phyloP scores from a whole-genome alignment of 2,329 filamentous ascomycete genomes.

The Alternaria novae-zelandiae region DNA sequence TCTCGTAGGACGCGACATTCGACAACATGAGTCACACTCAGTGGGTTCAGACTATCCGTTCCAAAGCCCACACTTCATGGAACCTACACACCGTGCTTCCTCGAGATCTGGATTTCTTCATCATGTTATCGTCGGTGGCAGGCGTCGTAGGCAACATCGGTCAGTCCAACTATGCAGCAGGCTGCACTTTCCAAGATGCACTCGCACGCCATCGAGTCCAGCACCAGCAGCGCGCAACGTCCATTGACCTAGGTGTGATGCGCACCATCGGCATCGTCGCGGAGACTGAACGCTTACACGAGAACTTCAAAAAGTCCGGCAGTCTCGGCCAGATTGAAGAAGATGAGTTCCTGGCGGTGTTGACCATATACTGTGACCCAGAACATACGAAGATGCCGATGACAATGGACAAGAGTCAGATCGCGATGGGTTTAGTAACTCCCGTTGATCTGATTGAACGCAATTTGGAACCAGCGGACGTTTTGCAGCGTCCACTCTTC shows the following conservation, averaged over 20 bases:
- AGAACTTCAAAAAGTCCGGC: not conserved
- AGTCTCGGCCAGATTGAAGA: not conserved
- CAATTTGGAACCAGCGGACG: not conserved
- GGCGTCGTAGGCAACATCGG: not conserved
- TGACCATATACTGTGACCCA: not conserved
- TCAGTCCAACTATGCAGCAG: slow-evolving; percentile 7
- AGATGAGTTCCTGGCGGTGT: not conserved
- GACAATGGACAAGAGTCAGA: not conserved
- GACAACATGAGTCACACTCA: not conserved
- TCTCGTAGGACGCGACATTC: not conserved
- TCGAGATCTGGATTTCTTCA: not conserved
- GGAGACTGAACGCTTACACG: not conserved
- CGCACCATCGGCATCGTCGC: slow-evolving; percentile 1
- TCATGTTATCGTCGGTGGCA: not conserved
- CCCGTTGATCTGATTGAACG: not conserved
- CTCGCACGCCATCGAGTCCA: slow-evolving; percentile 9
- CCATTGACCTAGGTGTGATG: slow-evolving; percentile 1
- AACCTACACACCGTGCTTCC: slow-evolving; percentile 3
- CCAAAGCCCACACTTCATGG: not conserved
- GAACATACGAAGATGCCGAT: not conserved
- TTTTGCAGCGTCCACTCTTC: not conserved
- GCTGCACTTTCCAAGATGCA: slow-evolving; percentile 3
- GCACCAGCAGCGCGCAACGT: not conserved
- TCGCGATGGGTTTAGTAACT: not conserved
- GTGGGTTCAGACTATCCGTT: not conserved